Percentiles rank a stretch among this genome's conserved stretches.
Conservation (phyloP, 2,329 filamentous ascomycete species). For the Fusarium sp. region DNA sequence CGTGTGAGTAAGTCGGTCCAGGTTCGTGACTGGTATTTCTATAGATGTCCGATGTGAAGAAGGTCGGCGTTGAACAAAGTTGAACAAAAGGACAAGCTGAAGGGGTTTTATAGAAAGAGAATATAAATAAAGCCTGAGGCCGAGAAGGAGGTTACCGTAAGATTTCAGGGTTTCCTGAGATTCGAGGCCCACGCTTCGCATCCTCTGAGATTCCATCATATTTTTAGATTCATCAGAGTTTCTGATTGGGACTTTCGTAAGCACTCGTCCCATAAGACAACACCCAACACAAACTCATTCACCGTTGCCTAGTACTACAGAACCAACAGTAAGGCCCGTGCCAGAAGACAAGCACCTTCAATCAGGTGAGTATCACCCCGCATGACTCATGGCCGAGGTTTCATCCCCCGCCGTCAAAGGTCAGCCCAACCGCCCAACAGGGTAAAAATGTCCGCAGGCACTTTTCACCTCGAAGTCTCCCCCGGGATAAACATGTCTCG, state of each 20-base stretch:
- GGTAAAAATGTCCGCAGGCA: neutral
- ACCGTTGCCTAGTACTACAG: neutral
- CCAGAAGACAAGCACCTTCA: neutral
- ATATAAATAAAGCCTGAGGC: neutral
- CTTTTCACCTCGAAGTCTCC: neutral
- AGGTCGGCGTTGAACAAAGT: neutral
- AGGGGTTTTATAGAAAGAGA: neutral
- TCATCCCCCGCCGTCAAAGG: neutral
- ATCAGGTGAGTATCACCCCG: neutral
- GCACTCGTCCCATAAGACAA: neutral
- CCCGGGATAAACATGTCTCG: neutral
- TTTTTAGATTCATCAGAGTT: neutral
- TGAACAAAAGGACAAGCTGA: neutral
- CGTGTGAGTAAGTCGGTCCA: neutral
- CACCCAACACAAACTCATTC: neutral
- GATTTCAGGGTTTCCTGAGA: too few relatives aligned
- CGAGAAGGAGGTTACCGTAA: neutral
- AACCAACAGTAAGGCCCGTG: neutral
- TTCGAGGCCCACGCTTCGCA: too few relatives aligned
- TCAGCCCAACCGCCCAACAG: neutral
- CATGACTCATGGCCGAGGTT: neutral
- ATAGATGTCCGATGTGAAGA: neutral
- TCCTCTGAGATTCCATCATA: neutral
- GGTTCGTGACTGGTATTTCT: neutral
- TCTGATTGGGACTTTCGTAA: neutral